phyloP scores from a whole-genome alignment of 2,329 filamentous ascomycete genomes.

The Ophiostoma ips region DNA sequence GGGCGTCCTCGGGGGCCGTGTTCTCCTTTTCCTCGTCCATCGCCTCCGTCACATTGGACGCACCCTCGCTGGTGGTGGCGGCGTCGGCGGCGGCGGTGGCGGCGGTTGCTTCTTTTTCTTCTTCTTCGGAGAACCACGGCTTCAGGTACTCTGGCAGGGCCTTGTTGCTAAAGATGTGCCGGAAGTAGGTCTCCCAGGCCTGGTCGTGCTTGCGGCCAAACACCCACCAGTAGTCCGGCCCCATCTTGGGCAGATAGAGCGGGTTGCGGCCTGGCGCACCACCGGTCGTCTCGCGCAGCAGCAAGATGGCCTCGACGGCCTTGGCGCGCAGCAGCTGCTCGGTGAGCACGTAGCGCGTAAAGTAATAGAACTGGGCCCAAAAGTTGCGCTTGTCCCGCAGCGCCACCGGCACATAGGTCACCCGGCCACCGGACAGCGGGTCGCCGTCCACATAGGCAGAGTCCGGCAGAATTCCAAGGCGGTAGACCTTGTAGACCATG shows the following conservation, averaged over 20 bases:
- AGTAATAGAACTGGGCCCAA: not conserved
- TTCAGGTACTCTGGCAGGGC: not conserved
- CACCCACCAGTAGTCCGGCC: not conserved
- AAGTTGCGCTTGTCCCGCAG: not conserved
- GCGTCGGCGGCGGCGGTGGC: not conserved
- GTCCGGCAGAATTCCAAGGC: not conserved
- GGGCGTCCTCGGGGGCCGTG: not conserved
- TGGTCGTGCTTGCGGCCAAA: not conserved
- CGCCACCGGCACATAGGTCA: not conserved
- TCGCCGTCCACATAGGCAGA: not conserved
- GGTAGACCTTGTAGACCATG: not conserved
- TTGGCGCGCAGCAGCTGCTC: not conserved
- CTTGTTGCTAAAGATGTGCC: not conserved
- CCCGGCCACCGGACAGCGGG: not conserved
- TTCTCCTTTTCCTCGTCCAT: not conserved
- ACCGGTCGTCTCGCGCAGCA: not conserved
- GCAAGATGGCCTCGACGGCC: not conserved
- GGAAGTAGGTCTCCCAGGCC: not conserved
- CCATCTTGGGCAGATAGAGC: not conserved
- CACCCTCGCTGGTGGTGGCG: not conserved
- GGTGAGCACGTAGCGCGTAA: not conserved
- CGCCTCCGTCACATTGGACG: not conserved
- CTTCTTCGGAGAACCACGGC: not conserved
- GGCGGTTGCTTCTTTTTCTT: too few species aligned
- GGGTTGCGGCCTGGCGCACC: not conserved